Conservation (phyloP, 176 grass and related monocot genomes). For the Cenchrus purpureus region DNA sequence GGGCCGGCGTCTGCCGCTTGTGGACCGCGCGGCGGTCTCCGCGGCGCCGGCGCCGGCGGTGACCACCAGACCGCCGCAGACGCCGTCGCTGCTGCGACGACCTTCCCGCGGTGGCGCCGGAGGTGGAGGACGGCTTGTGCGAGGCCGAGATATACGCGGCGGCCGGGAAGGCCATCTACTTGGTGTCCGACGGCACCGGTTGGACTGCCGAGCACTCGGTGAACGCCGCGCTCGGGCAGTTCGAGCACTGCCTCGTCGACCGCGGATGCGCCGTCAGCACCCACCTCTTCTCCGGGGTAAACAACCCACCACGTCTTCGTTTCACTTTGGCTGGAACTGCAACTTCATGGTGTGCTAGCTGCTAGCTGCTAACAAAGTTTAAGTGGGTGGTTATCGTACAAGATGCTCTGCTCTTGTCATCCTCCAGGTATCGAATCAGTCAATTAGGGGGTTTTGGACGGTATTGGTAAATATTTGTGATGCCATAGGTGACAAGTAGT, state of each 20-base stretch:
- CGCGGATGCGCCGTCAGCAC: conserved; percentile 73
- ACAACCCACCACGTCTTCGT: background rate
- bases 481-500: background rate
- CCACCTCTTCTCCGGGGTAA: conserved; percentile 87
- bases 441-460: background rate
- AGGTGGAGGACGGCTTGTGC: conserved; percentile 28
- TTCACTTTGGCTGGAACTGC: background rate
- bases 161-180: conserved; percentile 82
- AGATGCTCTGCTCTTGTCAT: conserved; percentile 5
- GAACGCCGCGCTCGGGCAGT: conserved; percentile 93
- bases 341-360: background rate
- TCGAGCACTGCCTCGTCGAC: conserved; percentile 86
- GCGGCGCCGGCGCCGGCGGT: background rate
- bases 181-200: conserved; percentile 98
- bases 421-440: background rate
- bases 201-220: conserved; percentile 96
- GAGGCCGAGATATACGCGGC: background rate
- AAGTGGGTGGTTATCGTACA: background rate
- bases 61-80: conserved; percentile 10
- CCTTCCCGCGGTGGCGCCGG: background rate
- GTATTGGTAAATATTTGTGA: background rate
- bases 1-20: conserved; percentile 49
- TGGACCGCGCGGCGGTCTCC: background rate
- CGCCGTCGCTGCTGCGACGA: background rate
- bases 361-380: background rate